Evolutionary conservation across 257 asterid species (phyloP).

Genomic region (Nicotiana attenuata): DNA sequence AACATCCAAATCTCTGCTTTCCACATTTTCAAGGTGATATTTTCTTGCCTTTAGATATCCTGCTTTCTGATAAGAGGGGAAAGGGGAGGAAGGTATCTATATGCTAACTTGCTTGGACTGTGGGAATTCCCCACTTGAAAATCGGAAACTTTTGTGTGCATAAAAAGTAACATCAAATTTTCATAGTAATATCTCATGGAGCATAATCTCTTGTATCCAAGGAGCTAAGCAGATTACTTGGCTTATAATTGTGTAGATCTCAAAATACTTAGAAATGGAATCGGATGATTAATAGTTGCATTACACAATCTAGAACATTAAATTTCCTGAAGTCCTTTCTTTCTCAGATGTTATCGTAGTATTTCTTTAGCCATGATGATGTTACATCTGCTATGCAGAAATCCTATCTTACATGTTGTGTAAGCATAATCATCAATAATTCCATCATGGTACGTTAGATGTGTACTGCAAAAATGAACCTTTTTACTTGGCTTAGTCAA

Average conservation of each 20-base stretch:
- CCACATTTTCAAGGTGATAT: constrained; percentile 89
- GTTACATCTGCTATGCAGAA: too few species aligned
- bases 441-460: background rate
- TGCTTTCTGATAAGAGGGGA: constrained; percentile 4
- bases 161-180: background rate
- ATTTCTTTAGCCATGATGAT: background rate
- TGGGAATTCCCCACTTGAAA: constrained; percentile 4
- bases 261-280: background rate
- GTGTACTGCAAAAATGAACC: background rate
- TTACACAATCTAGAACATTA: background rate
- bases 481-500: background rate
- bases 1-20: constrained; percentile 90
- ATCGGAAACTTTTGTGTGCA: background rate
- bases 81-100: background rate
- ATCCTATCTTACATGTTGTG: background rate
- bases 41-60: constrained; percentile 12
- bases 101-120: background rate
- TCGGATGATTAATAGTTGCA: background rate
- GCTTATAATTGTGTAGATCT: background rate
- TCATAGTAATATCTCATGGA: background rate
- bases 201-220: background rate
- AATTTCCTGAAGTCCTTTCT: background rate
- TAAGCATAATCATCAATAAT: background rate
- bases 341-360: background rate
- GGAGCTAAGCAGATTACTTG: background rate